Evolutionary conservation across 1,139 yeast species (phyloP).

Genomic region (Blastobotrys petasosporus): DNA sequence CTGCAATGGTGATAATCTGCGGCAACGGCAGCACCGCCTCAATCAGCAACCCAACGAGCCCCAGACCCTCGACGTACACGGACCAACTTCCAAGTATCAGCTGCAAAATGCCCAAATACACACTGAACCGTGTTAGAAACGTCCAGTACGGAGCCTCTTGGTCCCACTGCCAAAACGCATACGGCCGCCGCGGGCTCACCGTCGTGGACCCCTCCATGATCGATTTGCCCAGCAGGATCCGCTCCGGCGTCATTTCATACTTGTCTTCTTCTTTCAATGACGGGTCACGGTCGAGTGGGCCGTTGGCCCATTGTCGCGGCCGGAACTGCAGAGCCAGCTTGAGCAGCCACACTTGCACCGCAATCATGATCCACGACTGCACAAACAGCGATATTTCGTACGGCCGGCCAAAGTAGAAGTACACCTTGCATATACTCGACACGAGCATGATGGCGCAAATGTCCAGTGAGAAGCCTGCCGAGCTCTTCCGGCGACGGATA

Average conservation of each 20-base stretch:
- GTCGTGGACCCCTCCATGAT: conserved; percentile 3
- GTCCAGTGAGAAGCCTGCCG: conserved; percentile 79
- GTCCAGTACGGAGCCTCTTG: conserved; percentile 58
- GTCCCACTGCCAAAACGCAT: conserved; percentile 82
- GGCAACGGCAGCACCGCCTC: conserved; percentile 87
- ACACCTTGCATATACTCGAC: conserved; percentile 66
- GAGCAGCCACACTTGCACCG: conserved; percentile 61
- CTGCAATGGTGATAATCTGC: conserved; percentile 66
- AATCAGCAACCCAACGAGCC: conserved; percentile 64
- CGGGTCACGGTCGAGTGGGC: conserved; percentile 10
- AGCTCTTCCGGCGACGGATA: conserved; percentile 55
- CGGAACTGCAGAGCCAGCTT: conserved; percentile 60
- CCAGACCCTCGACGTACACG: conserved; percentile 53
- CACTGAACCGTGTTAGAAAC: conserved; percentile 49
- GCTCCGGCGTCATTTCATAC: conserved; percentile 1
- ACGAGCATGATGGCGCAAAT: conserved; percentile 87
- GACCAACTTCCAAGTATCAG: conserved; percentile 37
- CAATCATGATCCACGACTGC: conserved; percentile 73
- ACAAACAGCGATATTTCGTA: conserved; percentile 68
- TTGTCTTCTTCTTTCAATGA: not conserved
- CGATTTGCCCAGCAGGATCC: conserved; percentile 7
- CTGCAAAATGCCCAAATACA: conserved; percentile 41
- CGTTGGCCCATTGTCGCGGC: conserved; percentile 20
- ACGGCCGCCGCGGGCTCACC: conserved; percentile 34
- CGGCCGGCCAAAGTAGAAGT: conserved; percentile 72